A percentile compares a stretch with the other conserved stretches of the same genome.
Evolutionary conservation across 208 protist genomes (phyloP).

Genomic region (Jaenimonas drosophilae): DNA sequence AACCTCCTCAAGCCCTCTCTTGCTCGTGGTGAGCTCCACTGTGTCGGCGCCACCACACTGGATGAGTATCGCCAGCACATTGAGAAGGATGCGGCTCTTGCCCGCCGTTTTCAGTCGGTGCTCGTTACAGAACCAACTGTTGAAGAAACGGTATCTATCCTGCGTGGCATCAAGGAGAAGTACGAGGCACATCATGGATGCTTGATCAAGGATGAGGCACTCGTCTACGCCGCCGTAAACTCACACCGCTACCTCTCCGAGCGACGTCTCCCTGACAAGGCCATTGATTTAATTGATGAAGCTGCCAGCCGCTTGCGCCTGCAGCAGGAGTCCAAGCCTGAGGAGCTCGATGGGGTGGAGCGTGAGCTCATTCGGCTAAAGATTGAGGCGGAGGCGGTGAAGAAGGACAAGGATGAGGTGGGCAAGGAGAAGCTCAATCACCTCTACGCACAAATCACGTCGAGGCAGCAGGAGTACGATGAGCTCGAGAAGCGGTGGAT

Average conservation of each 20-base stretch:
- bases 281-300: slow-evolving; percentile 98
- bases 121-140: slow-evolving; percentile 94
- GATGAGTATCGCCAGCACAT: slow-evolving; percentile 97
- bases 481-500: slow-evolving; percentile 78
- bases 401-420: slow-evolving; percentile 90
- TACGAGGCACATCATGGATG: slow-evolving; percentile 91
- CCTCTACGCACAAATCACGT: slow-evolving; percentile 58
- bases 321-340: slow-evolving; percentile 95
- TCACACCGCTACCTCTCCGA: slow-evolving; percentile 95
- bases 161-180: slow-evolving; percentile 93
- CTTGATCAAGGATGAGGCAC: slow-evolving; percentile 83
- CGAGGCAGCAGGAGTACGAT: slow-evolving; percentile 74
- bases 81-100: slow-evolving; percentile 98
- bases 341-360: slow-evolving; percentile 92
- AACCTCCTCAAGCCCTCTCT: slow-evolving; percentile 99
- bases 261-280: slow-evolving; percentile 97
- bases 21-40: slow-evolving; percentile 93
- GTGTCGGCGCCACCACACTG: slow-evolving; percentile 97
- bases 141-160: slow-evolving; percentile 96
- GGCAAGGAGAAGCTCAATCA: slow-evolving; percentile 78
- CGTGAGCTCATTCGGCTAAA: slow-evolving; percentile 86
- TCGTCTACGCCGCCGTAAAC: slow-evolving; percentile 85
- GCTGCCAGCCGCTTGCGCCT: slow-evolving; percentile 89
- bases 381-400: slow-evolving; percentile 89
- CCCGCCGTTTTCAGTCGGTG: slow-evolving; percentile 98